phyloP scores from a whole-genome alignment of 768 basidiomycete genomes.

The Suillus sp. region DNA sequence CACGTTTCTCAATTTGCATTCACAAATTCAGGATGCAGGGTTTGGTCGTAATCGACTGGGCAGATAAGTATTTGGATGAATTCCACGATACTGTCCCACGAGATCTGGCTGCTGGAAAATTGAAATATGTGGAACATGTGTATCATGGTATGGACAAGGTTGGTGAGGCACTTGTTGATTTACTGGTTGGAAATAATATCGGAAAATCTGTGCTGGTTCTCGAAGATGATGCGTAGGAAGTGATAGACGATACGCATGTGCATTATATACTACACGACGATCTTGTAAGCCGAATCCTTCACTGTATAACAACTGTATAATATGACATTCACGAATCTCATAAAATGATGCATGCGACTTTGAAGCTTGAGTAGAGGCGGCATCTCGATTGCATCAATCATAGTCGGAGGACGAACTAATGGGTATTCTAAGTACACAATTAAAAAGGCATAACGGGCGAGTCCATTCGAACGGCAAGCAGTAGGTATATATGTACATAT shows the following conservation, averaged over 20 bases:
- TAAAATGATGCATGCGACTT: not conserved
- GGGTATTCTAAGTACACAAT: not conserved
- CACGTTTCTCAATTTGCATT: not conserved
- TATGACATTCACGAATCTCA: not conserved
- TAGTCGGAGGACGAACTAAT: not conserved
- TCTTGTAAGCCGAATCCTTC: not conserved
- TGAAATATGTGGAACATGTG: constrained; percentile 51
- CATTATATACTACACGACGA: not conserved
- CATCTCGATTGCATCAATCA: not conserved
- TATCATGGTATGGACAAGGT: constrained; percentile 45
- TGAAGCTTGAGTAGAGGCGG: not conserved
- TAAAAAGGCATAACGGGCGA: not conserved
- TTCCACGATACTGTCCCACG: constrained; percentile 47
- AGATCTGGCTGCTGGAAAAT: constrained; percentile 45
- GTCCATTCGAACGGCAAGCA: not conserved
- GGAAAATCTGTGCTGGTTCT: constrained; percentile 29
- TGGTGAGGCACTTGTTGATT: constrained; percentile 41
- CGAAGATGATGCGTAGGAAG: constrained; percentile 3
- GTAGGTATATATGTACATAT: not conserved
- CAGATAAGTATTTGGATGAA: constrained; percentile 39
- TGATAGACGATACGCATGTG: not conserved
- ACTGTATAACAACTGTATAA: not conserved
- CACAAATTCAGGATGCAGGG: constrained; percentile 7
- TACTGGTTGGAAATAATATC: constrained; percentile 37
- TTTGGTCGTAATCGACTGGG: constrained; percentile 10